A percentile compares a stretch with the other conserved stretches of the same genome.
phyloP scores from a whole-genome alignment of 805 yeast genomes.

The Wickerhamiella slavikovae region DNA sequence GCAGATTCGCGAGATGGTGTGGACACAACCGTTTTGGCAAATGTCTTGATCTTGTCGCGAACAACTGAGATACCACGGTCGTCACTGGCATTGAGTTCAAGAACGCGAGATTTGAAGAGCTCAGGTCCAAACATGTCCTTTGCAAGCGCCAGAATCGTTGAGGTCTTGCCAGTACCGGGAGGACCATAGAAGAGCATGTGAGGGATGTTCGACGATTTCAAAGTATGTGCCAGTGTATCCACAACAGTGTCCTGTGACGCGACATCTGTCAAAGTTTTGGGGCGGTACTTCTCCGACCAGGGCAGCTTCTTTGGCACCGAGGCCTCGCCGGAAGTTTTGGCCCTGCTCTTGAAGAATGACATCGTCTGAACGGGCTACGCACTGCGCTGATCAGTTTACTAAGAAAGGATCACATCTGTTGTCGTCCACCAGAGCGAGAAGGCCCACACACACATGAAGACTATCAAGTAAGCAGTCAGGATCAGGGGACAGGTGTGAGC shows the following conservation, averaged over 20 bases:
- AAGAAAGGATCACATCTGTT: too few species aligned
- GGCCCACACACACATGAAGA: too few species aligned
- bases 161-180: slow-evolving; percentile 87
- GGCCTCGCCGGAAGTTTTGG: neutral
- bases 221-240: slow-evolving; percentile 55
- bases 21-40: slow-evolving; percentile 72
- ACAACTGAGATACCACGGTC: slow-evolving; percentile 97
- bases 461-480: too few species aligned
- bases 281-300: slow-evolving; percentile 34
- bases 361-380: neutral
- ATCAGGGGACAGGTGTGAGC: too few species aligned
- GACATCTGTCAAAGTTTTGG: slow-evolving; percentile 66
- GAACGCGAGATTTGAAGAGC: slow-evolving; percentile 65
- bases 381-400: too few species aligned
- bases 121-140: slow-evolving; percentile 81
- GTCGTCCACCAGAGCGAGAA: too few species aligned
- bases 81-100: slow-evolving; percentile 90
- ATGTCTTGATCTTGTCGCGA: slow-evolving; percentile 89
- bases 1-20: slow-evolving; percentile 53
- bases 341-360: slow-evolving; percentile 8
- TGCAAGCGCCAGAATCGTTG: slow-evolving; percentile 74
- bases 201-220: slow-evolving; percentile 46
- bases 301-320: slow-evolving; percentile 5
- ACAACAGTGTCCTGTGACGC: slow-evolving; percentile 86
- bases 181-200: slow-evolving; percentile 90